These are phyloP conservation scores for Neocatenulostroma microsporum DNA, from an alignment of 2,329 filamentous ascomycete genomes.

Conservation along the genomic window DNA sequence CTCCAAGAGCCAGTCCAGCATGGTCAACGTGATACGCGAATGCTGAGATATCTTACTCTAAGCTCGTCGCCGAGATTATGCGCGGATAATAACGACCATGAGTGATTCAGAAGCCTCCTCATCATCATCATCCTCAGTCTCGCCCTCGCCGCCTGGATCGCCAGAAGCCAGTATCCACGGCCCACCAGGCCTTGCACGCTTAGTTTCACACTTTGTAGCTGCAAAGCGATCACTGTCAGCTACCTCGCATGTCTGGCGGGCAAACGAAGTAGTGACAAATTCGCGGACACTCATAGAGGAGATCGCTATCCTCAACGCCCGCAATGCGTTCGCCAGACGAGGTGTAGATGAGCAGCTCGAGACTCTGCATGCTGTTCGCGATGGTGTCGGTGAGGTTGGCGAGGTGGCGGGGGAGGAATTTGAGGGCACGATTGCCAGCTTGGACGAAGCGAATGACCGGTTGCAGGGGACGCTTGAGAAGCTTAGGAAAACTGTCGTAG, in stretches of 20 bases:
- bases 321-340: constrained; percentile 37
- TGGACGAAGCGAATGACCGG: constrained; percentile 59
- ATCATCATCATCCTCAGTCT: constrained; percentile 17
- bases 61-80: no score
- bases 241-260: constrained; percentile 73
- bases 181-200: constrained; percentile 56
- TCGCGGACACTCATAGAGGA: constrained; percentile 72
- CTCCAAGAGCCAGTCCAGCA: no score
- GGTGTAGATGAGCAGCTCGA: constrained; percentile 40
- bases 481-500: constrained; percentile 57
- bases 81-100: no score
- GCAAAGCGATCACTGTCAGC: constrained; percentile 83
- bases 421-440: constrained; percentile 31
- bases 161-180: constrained; percentile 35
- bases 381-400: constrained; percentile 37
- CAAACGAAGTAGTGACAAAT: constrained; percentile 73
- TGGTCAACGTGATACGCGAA: no score
- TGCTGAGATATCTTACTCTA: no score
- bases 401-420: constrained; percentile 38
- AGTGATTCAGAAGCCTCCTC: background rate
- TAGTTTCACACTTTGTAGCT: constrained; percentile 76
- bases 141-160: constrained; percentile 34
- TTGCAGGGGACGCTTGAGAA: constrained; percentile 60
- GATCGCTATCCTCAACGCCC: constrained; percentile 59
- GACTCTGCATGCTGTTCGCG: constrained; percentile 36